Evolutionary conservation across 73 alveolate genomes (phyloP).

Genomic region (Blepharisma japonicum): DNA sequence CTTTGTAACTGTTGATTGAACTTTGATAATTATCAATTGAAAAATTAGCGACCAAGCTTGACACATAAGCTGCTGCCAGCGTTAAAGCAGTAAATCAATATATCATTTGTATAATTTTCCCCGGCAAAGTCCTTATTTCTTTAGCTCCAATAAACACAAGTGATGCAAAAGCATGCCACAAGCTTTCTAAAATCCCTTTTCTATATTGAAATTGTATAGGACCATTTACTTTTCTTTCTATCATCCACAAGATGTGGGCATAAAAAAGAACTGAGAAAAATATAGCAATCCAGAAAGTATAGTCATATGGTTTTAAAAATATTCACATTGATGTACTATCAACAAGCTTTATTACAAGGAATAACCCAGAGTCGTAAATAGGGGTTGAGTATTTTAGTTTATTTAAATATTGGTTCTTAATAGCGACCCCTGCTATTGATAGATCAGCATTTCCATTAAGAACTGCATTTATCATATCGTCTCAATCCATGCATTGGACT

Average conservation of each 20-base stretch:
- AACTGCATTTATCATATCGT: neutral
- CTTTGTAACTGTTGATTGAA: neutral
- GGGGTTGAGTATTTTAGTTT: neutral
- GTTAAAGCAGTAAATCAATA: conserved; percentile 6
- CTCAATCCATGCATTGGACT: neutral
- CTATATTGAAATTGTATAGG: neutral
- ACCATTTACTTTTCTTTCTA: conserved; percentile 6
- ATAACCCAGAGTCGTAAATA: conserved; percentile 4
- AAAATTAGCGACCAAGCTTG: neutral
- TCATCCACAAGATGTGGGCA: conserved; percentile 19
- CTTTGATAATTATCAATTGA: neutral
- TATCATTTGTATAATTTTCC: neutral
- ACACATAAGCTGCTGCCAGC: neutral
- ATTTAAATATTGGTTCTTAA: neutral
- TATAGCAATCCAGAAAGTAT: neutral
- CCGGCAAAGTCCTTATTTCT: neutral
- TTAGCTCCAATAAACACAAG: neutral
- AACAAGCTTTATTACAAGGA: neutral
- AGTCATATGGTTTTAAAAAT: neutral
- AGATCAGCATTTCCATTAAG: neutral
- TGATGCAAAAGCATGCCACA: neutral
- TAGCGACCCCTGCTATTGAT: neutral
- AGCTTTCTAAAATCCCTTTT: neutral
- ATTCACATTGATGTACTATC: neutral
- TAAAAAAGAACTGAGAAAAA: neutral